Percentiles rank a stretch among this genome's conserved stretches.
phyloP scores from a whole-genome alignment of 2,329 filamentous ascomycete species.

The Xylariaceae sp. region DNA sequence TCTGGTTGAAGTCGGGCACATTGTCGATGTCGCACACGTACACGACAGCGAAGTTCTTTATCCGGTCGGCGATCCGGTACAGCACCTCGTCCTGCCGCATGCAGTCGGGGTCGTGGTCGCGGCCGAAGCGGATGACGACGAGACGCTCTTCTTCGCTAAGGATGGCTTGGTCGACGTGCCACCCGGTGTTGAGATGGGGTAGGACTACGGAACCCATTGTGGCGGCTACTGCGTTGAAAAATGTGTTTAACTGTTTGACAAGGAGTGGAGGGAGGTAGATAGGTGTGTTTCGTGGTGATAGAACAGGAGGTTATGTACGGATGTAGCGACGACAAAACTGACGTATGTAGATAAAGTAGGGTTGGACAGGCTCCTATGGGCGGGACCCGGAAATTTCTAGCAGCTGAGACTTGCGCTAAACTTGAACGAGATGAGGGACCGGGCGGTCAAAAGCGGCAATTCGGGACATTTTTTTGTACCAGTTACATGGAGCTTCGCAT shows the following conservation, averaged over 20 bases:
- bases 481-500: background rate
- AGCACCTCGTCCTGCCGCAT: constrained; percentile 87
- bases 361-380: too few species aligned
- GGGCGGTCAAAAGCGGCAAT: constrained; percentile 29
- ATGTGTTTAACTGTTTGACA: background rate
- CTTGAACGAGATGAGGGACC: constrained; percentile 7
- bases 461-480: constrained; percentile 16
- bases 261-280: background rate
- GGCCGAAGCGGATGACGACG: constrained; percentile 90
- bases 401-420: constrained; percentile 21
- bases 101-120: constrained; percentile 79
- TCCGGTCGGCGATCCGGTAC: constrained; percentile 87
- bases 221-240: background rate
- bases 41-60: constrained; percentile 91
- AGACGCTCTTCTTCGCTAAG: constrained; percentile 85
- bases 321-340: background rate
- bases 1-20: constrained; percentile 90
- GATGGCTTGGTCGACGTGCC: constrained; percentile 98
- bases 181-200: constrained; percentile 86
- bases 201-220: constrained; percentile 82
- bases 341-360: background rate
- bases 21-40: constrained; percentile 93
- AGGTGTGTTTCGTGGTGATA: too few species aligned
- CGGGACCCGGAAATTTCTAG: background rate
- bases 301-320: too few species aligned